Evolutionary conservation across 2,329 filamentous ascomycete genomes (phyloP).

Genomic region (Pseudogymnoascus sp.): DNA sequence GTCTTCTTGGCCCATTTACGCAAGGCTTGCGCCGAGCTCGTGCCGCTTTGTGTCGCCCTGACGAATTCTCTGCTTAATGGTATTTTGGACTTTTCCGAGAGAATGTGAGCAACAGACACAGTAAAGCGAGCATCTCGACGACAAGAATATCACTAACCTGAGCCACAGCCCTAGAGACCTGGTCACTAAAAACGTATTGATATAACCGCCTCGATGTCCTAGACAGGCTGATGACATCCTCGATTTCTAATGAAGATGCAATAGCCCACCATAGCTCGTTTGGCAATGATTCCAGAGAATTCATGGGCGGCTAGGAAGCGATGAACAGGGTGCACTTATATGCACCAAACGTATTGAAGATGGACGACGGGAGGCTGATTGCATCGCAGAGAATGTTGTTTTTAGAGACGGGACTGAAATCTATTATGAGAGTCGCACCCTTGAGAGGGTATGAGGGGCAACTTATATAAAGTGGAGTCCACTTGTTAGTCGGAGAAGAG

Average conservation of each 20-base stretch:
- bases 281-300: slow-evolving; percentile 22
- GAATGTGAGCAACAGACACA: slow-evolving; percentile 13
- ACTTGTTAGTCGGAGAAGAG: not conserved
- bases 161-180: slow-evolving; percentile 24
- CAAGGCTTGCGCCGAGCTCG: slow-evolving; percentile 44
- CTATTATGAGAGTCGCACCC: not conserved
- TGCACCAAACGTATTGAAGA: slow-evolving; percentile 3
- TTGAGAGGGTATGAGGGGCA: not conserved
- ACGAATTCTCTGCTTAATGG: slow-evolving; percentile 23
- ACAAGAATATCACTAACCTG: slow-evolving; percentile 19
- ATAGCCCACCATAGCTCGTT: slow-evolving; percentile 28
- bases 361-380: not conserved
- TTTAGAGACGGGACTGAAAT: not conserved
- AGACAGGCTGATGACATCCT: slow-evolving; percentile 27
- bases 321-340: not conserved
- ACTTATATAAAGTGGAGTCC: not conserved
- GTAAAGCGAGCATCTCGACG: slow-evolving; percentile 8
- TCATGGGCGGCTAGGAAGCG: not conserved
- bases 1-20: slow-evolving; percentile 55
- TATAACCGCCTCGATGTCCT: slow-evolving; percentile 21
- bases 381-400: not conserved
- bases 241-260: slow-evolving; percentile 22
- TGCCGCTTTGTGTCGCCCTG: slow-evolving; percentile 14
- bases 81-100: slow-evolving; percentile 18
- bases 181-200: slow-evolving; percentile 25